phyloP scores from a whole-genome alignment of 2,329 filamentous ascomycete species.

The Coleophoma eucalyptorum region DNA sequence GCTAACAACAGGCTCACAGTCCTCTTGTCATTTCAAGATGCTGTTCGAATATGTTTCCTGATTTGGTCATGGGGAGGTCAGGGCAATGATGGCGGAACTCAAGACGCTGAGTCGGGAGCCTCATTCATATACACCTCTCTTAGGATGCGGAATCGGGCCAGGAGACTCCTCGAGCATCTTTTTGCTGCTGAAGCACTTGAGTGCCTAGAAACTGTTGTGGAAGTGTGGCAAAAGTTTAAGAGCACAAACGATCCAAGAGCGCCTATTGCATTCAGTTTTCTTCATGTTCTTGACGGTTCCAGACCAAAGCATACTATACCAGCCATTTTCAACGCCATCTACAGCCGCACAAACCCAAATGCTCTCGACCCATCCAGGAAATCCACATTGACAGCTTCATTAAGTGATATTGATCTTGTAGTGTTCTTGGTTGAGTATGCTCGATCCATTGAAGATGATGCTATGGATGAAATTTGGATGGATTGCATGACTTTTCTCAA shows the following conservation, averaged over 20 bases:
- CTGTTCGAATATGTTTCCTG: conserved; percentile 83
- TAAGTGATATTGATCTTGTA: conserved; percentile 80
- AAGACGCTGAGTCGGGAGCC: conserved; percentile 66
- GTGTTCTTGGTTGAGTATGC: conserved; percentile 90
- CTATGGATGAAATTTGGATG: conserved; percentile 96
- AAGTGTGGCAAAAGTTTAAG: conserved; percentile 67
- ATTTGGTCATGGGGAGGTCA: conserved; percentile 93
- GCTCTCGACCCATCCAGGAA: conserved; percentile 76
- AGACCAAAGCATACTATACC: conserved; percentile 89
- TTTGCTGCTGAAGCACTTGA: conserved; percentile 91
- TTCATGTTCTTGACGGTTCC: conserved; percentile 88
- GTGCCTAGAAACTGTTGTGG: conserved; percentile 86
- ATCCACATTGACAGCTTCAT: conserved; percentile 81
- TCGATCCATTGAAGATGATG: conserved; percentile 87
- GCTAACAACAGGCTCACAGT: conserved; percentile 93
- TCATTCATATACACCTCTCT: conserved; percentile 90
- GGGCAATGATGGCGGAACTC: conserved; percentile 50
- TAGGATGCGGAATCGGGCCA: conserved; percentile 83
- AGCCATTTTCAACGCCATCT: conserved; percentile 92
- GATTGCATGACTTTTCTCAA: conserved; percentile 89
- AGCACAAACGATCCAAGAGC: conserved; percentile 45
- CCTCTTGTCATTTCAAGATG: conserved; percentile 93
- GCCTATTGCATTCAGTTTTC: conserved; percentile 72
- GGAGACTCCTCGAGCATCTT: conserved; percentile 85
- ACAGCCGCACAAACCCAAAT: conserved; percentile 83